These are phyloP conservation scores for Globisporangium polare DNA, from an alignment of 352 stramenopile genomes.

Conservation along the genomic window DNA sequence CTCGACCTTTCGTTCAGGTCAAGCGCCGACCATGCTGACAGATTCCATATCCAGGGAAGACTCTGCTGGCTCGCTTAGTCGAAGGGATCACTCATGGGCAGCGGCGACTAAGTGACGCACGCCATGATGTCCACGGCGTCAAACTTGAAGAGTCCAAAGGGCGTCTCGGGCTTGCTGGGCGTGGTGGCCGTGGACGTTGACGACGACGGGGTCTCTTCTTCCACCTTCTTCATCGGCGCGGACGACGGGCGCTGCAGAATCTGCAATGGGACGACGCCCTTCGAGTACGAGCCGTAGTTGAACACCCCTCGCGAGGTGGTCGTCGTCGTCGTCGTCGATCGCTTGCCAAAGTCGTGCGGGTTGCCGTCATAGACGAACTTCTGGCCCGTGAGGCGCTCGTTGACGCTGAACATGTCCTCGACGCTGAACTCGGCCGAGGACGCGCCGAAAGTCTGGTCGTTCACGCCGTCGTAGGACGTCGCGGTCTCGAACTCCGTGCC, in stretches of 20 bases:
- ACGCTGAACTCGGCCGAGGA: constrained; percentile 81
- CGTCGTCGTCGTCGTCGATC: constrained; percentile 5
- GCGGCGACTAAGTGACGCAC: constrained; percentile 59
- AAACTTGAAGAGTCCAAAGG: constrained; percentile 73
- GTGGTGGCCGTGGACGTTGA: not conserved
- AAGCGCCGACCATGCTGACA: not conserved
- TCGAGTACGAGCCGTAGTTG: constrained; percentile 41
- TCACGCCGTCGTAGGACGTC: constrained; percentile 85
- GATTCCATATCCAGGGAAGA: not conserved
- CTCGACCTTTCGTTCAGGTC: not conserved
- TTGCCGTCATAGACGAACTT: constrained; percentile 96
- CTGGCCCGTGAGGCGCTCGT: constrained; percentile 88
- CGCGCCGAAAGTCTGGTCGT: constrained; percentile 85
- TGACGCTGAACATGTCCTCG: constrained; percentile 95
- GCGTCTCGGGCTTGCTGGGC: constrained; percentile 39
- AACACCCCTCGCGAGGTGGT: constrained; percentile 35
- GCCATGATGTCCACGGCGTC: constrained; percentile 86
- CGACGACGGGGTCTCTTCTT: constrained; percentile 36
- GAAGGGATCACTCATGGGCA: not conserved
- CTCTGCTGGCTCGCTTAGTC: not conserved
- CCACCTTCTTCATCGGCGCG: constrained; percentile 43
- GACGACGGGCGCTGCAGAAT: constrained; percentile 38
- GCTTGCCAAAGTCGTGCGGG: constrained; percentile 92
- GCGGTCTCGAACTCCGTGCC: constrained; percentile 76
- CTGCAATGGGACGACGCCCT: constrained; percentile 37